A percentile compares a stretch with the other conserved stretches of the same genome.
phyloP scores from a whole-genome alignment of 352 stramenopile genomes.

The Pythium scleroteichum region DNA sequence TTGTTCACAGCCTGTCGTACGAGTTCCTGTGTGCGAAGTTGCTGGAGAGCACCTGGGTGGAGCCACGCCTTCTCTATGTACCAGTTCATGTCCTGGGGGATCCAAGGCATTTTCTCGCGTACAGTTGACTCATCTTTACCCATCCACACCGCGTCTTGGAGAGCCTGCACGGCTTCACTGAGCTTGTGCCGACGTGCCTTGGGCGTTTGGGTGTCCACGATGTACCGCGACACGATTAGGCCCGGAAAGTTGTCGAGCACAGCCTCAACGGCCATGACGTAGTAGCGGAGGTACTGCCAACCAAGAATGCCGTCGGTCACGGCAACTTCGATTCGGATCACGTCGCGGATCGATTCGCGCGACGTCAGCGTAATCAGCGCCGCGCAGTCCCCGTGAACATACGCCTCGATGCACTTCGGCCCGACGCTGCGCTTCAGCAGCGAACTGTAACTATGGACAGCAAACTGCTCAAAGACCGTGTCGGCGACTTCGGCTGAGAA shows the following conservation, averaged over 20 bases:
- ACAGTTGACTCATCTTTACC: constrained; percentile 9
- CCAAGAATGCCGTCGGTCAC: neutral
- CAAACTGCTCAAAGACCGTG: constrained; percentile 36
- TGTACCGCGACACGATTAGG: constrained; percentile 16
- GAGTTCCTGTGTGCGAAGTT: constrained; percentile 16
- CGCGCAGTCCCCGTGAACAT: constrained; percentile 11
- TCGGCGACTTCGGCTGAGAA: constrained; percentile 27
- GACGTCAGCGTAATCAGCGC: constrained; percentile 8
- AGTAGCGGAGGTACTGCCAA: constrained; percentile 22
- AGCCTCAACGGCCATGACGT: constrained; percentile 25
- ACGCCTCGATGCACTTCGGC: constrained; percentile 22
- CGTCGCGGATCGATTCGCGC: neutral
- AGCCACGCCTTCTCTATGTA: constrained; percentile 18
- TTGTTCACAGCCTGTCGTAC: constrained; percentile 13
- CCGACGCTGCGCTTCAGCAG: constrained; percentile 14
- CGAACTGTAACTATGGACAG: constrained; percentile 26
- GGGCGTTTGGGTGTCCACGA: neutral
- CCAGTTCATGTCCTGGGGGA: constrained; percentile 21
- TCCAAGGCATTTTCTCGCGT: constrained; percentile 6
- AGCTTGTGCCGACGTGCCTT: constrained; percentile 5
- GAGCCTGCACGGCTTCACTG: neutral
- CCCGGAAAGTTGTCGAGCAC: constrained; percentile 24
- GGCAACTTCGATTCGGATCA: constrained; percentile 27
- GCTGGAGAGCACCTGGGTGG: neutral
- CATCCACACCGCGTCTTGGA: constrained; percentile 20